A percentile compares a stretch with the other conserved stretches of the same genome.
phyloP scores from a whole-genome alignment of 176 grass and related monocot genomes.

The Saccharum officinarum region DNA sequence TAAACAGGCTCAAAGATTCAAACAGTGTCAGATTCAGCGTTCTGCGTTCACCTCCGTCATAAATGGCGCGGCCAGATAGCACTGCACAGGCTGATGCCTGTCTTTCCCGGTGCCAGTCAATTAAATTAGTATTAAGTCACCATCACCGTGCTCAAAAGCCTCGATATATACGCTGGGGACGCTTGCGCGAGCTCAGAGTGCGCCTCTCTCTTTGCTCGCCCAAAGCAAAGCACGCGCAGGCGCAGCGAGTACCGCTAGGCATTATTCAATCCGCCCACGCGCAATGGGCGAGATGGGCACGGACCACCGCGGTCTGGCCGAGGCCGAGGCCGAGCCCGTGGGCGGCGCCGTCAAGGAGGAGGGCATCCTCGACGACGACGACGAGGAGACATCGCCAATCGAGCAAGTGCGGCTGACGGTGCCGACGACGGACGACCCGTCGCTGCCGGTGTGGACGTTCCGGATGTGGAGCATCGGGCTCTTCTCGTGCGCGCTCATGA shows the following conservation, averaged over 20 bases:
- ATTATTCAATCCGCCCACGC: slow-evolving; percentile 28
- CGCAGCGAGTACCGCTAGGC: background rate
- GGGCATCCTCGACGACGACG: background rate
- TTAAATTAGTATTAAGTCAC: background rate
- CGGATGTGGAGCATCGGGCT: slow-evolving; percentile 84
- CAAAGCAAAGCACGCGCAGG: background rate
- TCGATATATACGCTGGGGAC: background rate
- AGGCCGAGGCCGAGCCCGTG: background rate
- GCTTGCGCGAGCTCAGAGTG: background rate
- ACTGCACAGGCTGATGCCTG: background rate
- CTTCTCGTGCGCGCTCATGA: slow-evolving; percentile 60
- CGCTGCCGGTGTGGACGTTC: slow-evolving; percentile 93
- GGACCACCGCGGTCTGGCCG: slow-evolving; percentile 42
- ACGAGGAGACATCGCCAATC: slow-evolving; percentile 47
- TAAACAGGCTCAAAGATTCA: too few species aligned
- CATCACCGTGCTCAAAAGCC: background rate
- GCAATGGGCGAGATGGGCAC: slow-evolving; percentile 45
- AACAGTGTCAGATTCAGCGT: too few species aligned
- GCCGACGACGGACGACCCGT: slow-evolving; percentile 60
- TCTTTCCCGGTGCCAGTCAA: background rate
- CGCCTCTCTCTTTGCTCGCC: background rate
- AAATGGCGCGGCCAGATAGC: background rate
- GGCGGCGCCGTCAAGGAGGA: background rate
- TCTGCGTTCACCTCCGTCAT: too few species aligned
- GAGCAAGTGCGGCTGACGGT: slow-evolving; percentile 88